phyloP scores from a whole-genome alignment of 148 eudicot genomes.

The Arctostaphylos glauca region DNA sequence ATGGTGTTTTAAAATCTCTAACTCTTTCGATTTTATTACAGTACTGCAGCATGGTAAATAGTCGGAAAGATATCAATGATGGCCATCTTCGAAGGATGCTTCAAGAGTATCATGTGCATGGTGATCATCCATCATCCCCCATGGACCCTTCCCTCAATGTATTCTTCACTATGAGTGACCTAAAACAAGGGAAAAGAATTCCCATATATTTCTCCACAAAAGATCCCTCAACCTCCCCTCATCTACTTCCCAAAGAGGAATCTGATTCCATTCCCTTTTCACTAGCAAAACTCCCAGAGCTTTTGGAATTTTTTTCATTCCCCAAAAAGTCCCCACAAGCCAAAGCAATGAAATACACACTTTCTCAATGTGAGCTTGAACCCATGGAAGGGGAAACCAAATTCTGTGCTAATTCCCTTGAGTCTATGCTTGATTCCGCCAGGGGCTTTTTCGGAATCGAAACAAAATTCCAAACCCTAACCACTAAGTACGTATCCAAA shows the following conservation, averaged over 20 bases:
- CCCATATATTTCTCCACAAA: slow-evolving; percentile 42
- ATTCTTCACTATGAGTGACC: slow-evolving; percentile 42
- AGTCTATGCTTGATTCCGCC: slow-evolving; percentile 41
- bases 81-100: background rate
- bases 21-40: background rate
- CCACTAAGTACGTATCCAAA: slow-evolving; percentile 36
- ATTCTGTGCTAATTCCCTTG: slow-evolving; percentile 44
- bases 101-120: background rate
- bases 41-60: background rate
- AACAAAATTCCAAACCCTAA: slow-evolving; percentile 26
- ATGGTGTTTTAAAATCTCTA: background rate
- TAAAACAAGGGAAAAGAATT: slow-evolving; percentile 36
- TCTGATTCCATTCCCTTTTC: slow-evolving; percentile 58
- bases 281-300: slow-evolving; percentile 29
- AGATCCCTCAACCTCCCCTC: slow-evolving; percentile 36
- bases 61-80: background rate
- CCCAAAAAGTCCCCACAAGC: slow-evolving; percentile 32
- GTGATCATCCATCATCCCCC: slow-evolving; percentile 17
- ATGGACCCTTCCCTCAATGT: slow-evolving; percentile 36
- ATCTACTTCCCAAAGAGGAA: slow-evolving; percentile 43
- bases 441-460: slow-evolving; percentile 19
- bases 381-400: slow-evolving; percentile 33
- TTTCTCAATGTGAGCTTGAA: slow-evolving; percentile 29
- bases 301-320: slow-evolving; percentile 34
- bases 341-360: slow-evolving; percentile 37